Evolutionary conservation across 768 basidiomycete genomes (phyloP), one percentile per base, ranked within the genome.

Genomic region (Filobasidium floriforme): DNA sequence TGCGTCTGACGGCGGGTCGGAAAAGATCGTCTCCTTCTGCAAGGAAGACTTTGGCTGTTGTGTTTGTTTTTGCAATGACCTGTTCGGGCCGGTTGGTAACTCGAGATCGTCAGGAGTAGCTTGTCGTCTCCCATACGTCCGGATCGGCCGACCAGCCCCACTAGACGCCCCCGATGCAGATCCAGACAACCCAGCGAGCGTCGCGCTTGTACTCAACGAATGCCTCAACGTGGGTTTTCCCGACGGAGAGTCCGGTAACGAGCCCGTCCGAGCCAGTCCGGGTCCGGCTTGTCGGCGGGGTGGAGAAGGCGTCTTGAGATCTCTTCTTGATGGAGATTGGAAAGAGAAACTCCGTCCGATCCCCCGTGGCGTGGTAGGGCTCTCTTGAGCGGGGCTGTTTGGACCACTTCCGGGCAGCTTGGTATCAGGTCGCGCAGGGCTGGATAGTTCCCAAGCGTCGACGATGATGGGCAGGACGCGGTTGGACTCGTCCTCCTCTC

Each of bases 301-400:
- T 49, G 46, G 46, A 49, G 46, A 49, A 22, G 46, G 46, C 15
- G 46, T 49, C 46, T 49, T 49, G 46, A 49, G 46, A 14, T 49
- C 46, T 22, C 14, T 22, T 22, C 46, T 14, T 12, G 46, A 49
- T 3, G 46, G 46, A 22, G 18, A 49, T 5, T 18, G 46, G 18
- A 12, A 49, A 3, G 46, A 49, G 15, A 49, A 5, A 4, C 5
- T 49, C 18, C 18, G 15, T 5, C 46, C 46, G 46, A 49, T 49
- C 46, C 12, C 5, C 9, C 32, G 32, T 3, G 32, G 32, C 32
- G 32, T 37, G 4, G 32, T 37, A 3, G 32, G 32, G 32, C 32
- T 37, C 32, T 37, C 32, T 37, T 4, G 4, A 3, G 32, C 9
- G 32, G 32, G 32, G 32, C 32, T 37, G 32, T 37, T 37, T 9